Conservation (phyloP, 2,329 filamentous ascomycete species). For the Scedosporium minutisporum region DNA sequence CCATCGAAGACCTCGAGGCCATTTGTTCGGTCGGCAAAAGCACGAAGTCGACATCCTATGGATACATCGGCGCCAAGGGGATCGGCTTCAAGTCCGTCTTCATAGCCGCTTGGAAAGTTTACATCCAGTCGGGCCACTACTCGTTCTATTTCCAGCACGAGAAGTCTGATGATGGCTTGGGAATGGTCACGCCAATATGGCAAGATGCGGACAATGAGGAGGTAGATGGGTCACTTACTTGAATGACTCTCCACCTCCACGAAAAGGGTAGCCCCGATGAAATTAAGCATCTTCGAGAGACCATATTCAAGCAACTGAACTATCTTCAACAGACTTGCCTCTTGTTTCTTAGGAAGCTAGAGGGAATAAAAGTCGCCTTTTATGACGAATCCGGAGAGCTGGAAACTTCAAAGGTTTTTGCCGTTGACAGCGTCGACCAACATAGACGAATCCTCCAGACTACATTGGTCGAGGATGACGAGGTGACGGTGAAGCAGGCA, state of each 20-base stretch:
- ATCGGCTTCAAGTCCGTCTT: constrained; percentile 41
- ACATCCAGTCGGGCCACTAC: constrained; percentile 28
- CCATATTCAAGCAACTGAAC: background rate
- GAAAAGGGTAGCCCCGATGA: background rate
- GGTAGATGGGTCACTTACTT: background rate
- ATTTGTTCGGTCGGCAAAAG: constrained; percentile 34
- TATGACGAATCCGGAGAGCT: background rate
- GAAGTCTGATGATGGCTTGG: constrained; percentile 32
- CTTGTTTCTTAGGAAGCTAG: background rate
- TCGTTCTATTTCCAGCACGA: constrained; percentile 28
- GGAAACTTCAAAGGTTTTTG: background rate
- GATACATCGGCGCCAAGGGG: constrained; percentile 37
- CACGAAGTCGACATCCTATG: constrained; percentile 27
- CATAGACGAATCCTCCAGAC: no score
- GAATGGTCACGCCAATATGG: constrained; percentile 35
- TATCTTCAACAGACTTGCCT: background rate
- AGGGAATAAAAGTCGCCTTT: background rate
- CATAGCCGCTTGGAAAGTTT: constrained; percentile 26
- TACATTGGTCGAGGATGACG: no score
- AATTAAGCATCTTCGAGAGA: background rate
- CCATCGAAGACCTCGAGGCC: constrained; percentile 25
- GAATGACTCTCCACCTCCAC: background rate
- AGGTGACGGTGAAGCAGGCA: no score
- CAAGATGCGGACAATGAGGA: background rate
- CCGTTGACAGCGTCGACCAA: no score